phyloP scores from a whole-genome alignment of 2,329 filamentous ascomycete genomes.

The Pezicula neosporulosa region DNA sequence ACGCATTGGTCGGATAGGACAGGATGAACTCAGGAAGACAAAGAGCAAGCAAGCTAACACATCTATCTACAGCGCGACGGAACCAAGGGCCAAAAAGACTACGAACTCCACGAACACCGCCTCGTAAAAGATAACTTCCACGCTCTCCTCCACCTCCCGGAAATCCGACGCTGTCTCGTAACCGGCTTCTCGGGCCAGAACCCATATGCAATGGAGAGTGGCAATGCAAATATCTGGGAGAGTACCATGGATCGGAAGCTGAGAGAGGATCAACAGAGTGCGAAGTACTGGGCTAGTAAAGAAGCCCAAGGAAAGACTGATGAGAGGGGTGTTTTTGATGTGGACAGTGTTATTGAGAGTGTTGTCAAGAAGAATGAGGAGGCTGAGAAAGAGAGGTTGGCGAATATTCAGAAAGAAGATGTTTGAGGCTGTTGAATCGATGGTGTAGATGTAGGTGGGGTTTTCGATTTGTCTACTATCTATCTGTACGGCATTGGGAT shows the following conservation, averaged over 20 bases:
- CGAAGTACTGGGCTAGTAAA: constrained; percentile 1
- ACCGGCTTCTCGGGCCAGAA: constrained; percentile 24
- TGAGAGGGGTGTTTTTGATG: constrained; percentile 1
- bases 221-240: constrained; percentile 14
- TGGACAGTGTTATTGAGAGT: constrained; percentile 10
- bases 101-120: constrained; percentile 20
- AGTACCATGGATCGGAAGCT: constrained; percentile 8
- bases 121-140: constrained; percentile 19
- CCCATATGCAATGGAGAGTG: constrained; percentile 16
- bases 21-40: background rate
- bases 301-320: background rate
- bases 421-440: background rate
- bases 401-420: constrained; percentile 2
- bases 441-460: no score
- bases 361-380: constrained; percentile 11
- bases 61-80: constrained; percentile 6
- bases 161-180: constrained; percentile 18
- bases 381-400: constrained; percentile 10
- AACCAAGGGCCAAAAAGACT: constrained; percentile 20
- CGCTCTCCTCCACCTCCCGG: constrained; percentile 15
- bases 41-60: background rate
- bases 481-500: no score
- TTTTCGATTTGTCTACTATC: no score
- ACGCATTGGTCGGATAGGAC: background rate
- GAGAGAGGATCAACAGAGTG: constrained; percentile 7